These are phyloP conservation scores for Spongiforma sp. DNA, from an alignment of 1,284 basidiomycete species.

Conservation along the genomic window DNA sequence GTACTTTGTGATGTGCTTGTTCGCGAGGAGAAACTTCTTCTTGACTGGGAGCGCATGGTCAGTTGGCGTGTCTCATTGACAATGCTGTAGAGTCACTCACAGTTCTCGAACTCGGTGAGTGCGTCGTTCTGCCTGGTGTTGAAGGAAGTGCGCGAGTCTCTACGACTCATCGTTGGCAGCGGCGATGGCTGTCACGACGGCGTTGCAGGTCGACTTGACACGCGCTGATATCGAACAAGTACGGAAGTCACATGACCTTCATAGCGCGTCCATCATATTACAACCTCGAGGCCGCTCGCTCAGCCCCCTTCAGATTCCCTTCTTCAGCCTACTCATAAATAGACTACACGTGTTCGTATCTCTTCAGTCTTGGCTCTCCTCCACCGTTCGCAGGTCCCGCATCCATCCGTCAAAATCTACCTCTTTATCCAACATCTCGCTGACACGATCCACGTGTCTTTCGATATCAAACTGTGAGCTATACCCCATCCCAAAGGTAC, in stretches of 20 bases:
- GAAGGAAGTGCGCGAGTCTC: conserved; percentile 76
- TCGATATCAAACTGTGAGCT: conserved; percentile 56
- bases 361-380: conserved; percentile 18
- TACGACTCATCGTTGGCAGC: conserved; percentile 71
- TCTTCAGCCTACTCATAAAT: conserved; percentile 25
- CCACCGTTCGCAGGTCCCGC: conserved; percentile 36
- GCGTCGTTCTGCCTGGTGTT: conserved; percentile 75
- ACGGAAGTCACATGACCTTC: conserved; percentile 32
- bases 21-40: conserved; percentile 87
- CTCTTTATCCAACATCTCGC: conserved; percentile 48
- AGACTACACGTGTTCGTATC: conserved; percentile 25
- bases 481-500: conserved; percentile 41
- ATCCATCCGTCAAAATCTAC: conserved; percentile 53
- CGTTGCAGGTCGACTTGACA: conserved; percentile 23
- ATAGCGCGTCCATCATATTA: conserved; percentile 31
- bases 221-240: conserved; percentile 42
- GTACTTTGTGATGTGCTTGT: conserved; percentile 88
- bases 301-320: conserved; percentile 33
- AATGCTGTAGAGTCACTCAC: conserved; percentile 49
- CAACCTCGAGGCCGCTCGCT: conserved; percentile 34
- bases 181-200: conserved; percentile 44
- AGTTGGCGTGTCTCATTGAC: not conserved
- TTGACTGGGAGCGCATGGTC: conserved; percentile 66
- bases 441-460: conserved; percentile 45
- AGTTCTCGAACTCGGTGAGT: conserved; percentile 81